Evolutionary conservation across 2,329 filamentous ascomycete genomes (phyloP).

Genomic region (Sclerotinia borealis): DNA sequence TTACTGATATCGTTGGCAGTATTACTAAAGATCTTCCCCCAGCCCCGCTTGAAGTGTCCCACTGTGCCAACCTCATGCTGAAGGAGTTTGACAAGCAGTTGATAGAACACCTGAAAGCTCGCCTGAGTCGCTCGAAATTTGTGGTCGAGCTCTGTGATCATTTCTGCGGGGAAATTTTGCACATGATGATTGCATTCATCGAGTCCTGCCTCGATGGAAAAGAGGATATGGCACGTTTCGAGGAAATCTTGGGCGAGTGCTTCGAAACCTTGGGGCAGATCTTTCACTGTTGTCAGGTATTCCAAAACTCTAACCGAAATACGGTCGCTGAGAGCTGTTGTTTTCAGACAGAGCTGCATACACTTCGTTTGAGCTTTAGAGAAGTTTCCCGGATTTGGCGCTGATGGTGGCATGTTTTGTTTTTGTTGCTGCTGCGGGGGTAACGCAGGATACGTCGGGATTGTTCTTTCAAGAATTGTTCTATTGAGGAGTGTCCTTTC

Average conservation of each 20-base stretch:
- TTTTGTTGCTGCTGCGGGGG: background rate
- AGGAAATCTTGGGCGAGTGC: constrained; percentile 60
- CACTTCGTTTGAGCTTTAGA: constrained; percentile 23
- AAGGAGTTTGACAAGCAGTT: constrained; percentile 54
- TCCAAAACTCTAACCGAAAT: constrained; percentile 61
- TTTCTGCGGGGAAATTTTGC: constrained; percentile 52
- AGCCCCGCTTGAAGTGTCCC: constrained; percentile 42
- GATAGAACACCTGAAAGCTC: constrained; percentile 58
- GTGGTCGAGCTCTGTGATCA: constrained; percentile 57
- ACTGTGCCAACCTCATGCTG: background rate
- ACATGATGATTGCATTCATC: constrained; percentile 44
- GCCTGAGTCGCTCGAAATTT: constrained; percentile 55
- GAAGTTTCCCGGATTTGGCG: background rate
- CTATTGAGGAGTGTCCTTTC: background rate
- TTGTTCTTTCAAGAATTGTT: background rate
- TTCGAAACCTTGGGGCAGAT: constrained; percentile 50
- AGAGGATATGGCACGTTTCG: constrained; percentile 59
- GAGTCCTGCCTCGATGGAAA: constrained; percentile 62
- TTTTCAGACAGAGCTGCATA: constrained; percentile 49
- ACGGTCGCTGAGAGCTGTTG: constrained; percentile 54
- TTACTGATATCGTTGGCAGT: constrained; percentile 49
- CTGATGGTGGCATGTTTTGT: background rate
- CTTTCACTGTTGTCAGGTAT: constrained; percentile 52
- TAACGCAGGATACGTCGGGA: background rate
- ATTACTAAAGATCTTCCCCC: constrained; percentile 57